phyloP scores from a whole-genome alignment of 108 stramenopile genomes.

The Cyclotella distinguenda region DNA sequence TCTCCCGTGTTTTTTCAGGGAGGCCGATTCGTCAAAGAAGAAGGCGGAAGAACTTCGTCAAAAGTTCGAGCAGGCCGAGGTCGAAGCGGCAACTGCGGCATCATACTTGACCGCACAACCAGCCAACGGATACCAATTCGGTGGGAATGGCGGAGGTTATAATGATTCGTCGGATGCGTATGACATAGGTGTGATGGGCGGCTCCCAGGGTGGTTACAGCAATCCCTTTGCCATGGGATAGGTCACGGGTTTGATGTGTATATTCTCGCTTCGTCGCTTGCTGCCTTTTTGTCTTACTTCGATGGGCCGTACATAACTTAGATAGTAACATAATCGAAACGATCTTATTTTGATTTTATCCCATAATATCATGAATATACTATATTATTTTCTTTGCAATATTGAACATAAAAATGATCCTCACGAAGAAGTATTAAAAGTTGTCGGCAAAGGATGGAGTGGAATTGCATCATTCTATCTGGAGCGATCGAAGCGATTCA shows the following conservation, averaged over 20 bases:
- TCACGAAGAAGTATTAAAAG: too few relatives aligned
- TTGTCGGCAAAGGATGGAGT: too few relatives aligned
- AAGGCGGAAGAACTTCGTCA: conserved; percentile 65
- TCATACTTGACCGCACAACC: conserved; percentile 46
- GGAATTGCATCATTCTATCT: neutral
- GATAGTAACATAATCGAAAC: too few relatives aligned
- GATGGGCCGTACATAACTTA: too few relatives aligned
- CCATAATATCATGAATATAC: too few relatives aligned
- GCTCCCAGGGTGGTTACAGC: conserved; percentile 28
- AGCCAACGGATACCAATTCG: neutral
- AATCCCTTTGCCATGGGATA: conserved; percentile 43
- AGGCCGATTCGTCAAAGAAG: conserved; percentile 52
- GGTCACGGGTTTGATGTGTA: too few relatives aligned
- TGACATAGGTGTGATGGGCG: conserved; percentile 31
- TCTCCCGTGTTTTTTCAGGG: neutral
- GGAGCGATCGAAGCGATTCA: conserved; percentile 35
- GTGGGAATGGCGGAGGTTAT: neutral
- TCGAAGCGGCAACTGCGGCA: conserved; percentile 70
- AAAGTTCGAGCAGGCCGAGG: conserved; percentile 73
- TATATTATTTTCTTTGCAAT: too few relatives aligned
- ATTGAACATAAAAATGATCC: too few relatives aligned
- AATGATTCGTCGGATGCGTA: conserved; percentile 7
- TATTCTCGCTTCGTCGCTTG: too few relatives aligned
- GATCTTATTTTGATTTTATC: too few relatives aligned
- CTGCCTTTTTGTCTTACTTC: too few relatives aligned